Evolutionary conservation across 1,139 yeast species (phyloP).

Genomic region (Blastobotrys apis): DNA sequence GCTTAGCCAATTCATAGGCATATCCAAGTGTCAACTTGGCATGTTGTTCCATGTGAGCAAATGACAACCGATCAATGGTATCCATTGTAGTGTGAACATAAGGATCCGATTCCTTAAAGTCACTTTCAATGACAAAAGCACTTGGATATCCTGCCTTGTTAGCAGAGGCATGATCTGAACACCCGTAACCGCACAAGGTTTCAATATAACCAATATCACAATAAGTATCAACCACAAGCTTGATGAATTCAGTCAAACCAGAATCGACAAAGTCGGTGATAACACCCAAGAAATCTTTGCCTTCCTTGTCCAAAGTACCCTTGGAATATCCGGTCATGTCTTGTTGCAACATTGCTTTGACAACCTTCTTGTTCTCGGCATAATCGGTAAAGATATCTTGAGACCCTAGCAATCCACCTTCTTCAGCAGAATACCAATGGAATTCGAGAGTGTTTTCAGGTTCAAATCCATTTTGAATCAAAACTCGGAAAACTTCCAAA

Average conservation of each 20-base stretch:
- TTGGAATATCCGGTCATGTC: slow-evolving; percentile 90
- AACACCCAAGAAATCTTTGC: slow-evolving; percentile 73
- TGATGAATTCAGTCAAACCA: slow-evolving; percentile 57
- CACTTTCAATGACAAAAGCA: slow-evolving; percentile 75
- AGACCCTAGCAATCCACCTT: slow-evolving; percentile 87
- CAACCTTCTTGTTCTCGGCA: slow-evolving; percentile 44
- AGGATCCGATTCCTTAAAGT: slow-evolving; percentile 57
- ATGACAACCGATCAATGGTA: slow-evolving; percentile 73
- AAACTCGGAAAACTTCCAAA: slow-evolving; percentile 67
- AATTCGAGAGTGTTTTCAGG: slow-evolving; percentile 80
- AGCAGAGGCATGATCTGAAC: slow-evolving; percentile 91
- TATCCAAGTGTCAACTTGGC: slow-evolving; percentile 68
- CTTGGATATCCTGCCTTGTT: slow-evolving; percentile 78
- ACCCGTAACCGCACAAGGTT: slow-evolving; percentile 84
- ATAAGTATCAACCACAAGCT: slow-evolving; percentile 55
- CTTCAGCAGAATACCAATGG: slow-evolving; percentile 95
- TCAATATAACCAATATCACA: slow-evolving; percentile 66
- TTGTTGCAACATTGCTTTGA: slow-evolving; percentile 84
- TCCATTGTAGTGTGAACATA: slow-evolving; percentile 76
- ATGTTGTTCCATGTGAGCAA: slow-evolving; percentile 75
- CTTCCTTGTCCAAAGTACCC: slow-evolving; percentile 49
- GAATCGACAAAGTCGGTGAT: slow-evolving; percentile 68
- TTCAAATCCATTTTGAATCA: slow-evolving; percentile 45
- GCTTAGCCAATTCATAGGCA: slow-evolving; percentile 58
- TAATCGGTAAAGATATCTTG: slow-evolving; percentile 67